Evolutionary conservation across 345 rosid genomes (phyloP), one percentile per base, ranked within the genome.

Genomic region (Heritiera littoralis): DNA sequence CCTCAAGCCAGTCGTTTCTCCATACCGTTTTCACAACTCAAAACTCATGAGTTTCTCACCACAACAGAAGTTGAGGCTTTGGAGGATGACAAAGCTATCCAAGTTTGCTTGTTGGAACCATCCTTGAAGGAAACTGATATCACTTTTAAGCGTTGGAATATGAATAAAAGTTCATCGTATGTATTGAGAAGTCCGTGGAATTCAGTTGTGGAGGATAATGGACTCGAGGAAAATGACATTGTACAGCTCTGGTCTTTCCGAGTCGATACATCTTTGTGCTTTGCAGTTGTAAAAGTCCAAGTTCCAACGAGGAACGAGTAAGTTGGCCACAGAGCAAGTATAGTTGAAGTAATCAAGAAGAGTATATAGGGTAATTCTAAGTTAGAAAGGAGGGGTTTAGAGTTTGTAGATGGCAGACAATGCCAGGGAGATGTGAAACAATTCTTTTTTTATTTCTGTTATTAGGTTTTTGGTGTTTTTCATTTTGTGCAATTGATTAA

Each of bases 201-300:
- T 23, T 23, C 65, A 9, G 35, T 60, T 3, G 65, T 28, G 14
- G 0, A 9, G 2, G 1, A 23, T 28, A 23, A 60, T 28, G 15
- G 38, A 28, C 38, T 60, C 35, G 3, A 60, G 11, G 1, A 10
- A 1, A 2, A 9, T 10, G 65, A 60, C 3, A 9, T 9, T 4
- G 60, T 71, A 23, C 75, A 71, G 9, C 60, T 71, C 4, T 71
- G 75, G 60, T 51, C 75, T 15, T 71, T 51, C 3, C 75, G 60
- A 18, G 60, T 51, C 23, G 9, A 15, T 0, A 51, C 45, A 5
- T 7, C 1, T 10, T 9, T 71, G 23, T 51, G 43, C 23, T 71
- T 71, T 51, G 75, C 45, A 9, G 60, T 71, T 15, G 28, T 46
- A 4, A 46, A 70, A 12, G 11, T 71, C 23, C 5, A 65, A 14